phyloP scores from a whole-genome alignment of 176 grass and related monocot species.

The Phoenix dactylifera region DNA sequence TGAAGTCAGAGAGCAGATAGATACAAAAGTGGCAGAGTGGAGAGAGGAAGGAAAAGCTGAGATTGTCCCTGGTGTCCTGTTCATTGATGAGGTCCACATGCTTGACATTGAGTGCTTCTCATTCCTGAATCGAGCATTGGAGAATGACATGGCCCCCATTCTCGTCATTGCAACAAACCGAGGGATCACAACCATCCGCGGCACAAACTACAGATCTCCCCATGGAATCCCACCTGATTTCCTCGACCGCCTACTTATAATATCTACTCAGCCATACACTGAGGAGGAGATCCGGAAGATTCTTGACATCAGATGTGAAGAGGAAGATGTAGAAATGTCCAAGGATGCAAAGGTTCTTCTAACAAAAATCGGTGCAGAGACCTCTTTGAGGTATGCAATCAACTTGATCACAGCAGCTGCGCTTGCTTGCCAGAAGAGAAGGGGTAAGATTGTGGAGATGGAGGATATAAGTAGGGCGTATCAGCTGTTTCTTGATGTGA shows the following conservation, averaged over 20 bases:
- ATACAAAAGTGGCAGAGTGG: constrained; percentile 91
- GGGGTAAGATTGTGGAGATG: constrained; percentile 81
- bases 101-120: constrained; percentile 95
- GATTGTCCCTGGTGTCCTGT: constrained; percentile 89
- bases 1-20: constrained; percentile 83
- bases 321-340: constrained; percentile 90
- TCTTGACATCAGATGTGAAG: constrained; percentile 65
- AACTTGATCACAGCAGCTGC: constrained; percentile 69
- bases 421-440: constrained; percentile 75
- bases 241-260: constrained; percentile 67
- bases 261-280: constrained; percentile 59
- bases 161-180: constrained; percentile 79
- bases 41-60: constrained; percentile 95
- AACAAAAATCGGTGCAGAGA: constrained; percentile 83
- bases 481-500: constrained; percentile 80
- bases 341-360: constrained; percentile 68
- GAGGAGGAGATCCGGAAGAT: constrained; percentile 70
- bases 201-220: constrained; percentile 72
- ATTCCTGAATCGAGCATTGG: constrained; percentile 78
- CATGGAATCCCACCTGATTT: constrained; percentile 90
- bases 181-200: constrained; percentile 75
- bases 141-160: constrained; percentile 95
- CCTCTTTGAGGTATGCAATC: constrained; percentile 76
- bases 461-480: constrained; percentile 86
- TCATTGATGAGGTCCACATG: constrained; percentile 96